Percentiles rank a stretch among this genome's conserved stretches.
phyloP scores from a whole-genome alignment of 2,329 filamentous ascomycete genomes.

The Xylariaceae sp. region DNA sequence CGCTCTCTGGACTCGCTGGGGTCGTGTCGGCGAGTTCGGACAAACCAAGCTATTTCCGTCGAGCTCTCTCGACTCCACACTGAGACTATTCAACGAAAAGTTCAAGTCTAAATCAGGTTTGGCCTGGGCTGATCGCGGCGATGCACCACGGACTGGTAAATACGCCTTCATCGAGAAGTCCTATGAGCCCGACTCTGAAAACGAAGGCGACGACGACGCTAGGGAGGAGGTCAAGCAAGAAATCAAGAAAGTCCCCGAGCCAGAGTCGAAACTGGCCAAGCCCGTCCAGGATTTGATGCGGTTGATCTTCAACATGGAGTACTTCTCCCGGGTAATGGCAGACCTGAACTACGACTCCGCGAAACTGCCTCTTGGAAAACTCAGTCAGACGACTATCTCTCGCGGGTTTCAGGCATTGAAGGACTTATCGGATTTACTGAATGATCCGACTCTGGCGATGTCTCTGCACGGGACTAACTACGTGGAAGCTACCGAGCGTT shows the following conservation, averaged over 20 bases:
- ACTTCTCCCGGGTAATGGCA: conserved; percentile 62
- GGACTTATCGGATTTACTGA: conserved; percentile 63
- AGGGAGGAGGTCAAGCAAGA: conserved; percentile 22
- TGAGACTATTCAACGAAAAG: conserved; percentile 52
- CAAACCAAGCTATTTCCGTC: conserved; percentile 41
- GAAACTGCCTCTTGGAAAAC: conserved; percentile 77
- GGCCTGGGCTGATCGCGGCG: conserved; percentile 47
- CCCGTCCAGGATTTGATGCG: conserved; percentile 64
- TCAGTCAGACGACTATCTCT: conserved; percentile 71
- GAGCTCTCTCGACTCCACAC: conserved; percentile 39
- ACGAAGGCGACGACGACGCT: conserved; percentile 26
- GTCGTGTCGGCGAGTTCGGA: conserved; percentile 62
- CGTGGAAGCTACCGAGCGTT: conserved; percentile 45
- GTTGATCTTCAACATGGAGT: conserved; percentile 75
- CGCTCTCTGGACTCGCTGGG: conserved; percentile 72
- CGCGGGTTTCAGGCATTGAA: conserved; percentile 73
- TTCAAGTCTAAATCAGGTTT: conserved; percentile 59
- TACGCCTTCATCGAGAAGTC: conserved; percentile 77
- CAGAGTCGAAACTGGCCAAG: conserved; percentile 26
- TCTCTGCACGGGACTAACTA: conserved; percentile 38
- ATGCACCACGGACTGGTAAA: conserved; percentile 57
- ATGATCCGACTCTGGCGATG: conserved; percentile 43
- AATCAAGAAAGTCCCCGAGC: conserved; percentile 22
- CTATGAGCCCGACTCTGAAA: conserved; percentile 61
- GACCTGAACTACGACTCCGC: conserved; percentile 65